Base-by-base conservation (phyloP, 1,284 basidiomycete genomes). In the Exobasidium rhododendri region DNA sequence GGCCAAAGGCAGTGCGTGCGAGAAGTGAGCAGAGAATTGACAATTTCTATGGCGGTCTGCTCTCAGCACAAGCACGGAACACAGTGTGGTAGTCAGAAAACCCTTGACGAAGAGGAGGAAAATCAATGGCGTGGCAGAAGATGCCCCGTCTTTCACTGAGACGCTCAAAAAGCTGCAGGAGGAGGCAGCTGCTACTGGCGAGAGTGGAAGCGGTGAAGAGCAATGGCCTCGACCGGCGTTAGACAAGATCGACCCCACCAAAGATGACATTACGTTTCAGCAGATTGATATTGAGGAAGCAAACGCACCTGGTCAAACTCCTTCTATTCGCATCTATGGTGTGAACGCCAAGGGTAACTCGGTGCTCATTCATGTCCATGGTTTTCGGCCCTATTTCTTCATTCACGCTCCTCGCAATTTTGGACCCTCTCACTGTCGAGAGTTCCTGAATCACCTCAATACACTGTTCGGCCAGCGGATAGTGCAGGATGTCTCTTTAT, bases 221-320 rank as follows among this genome's bases (percentile, higher is more conserved):
- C 44, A 63, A 10, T 77, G 75, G 75, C 68, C 69, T 2, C 68
- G 75, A 10, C 75, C 75, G 3, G 53, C 61, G 14, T 59, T 75
- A 26, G 57, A 64, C 2, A 61, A 63, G 1, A 55, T 77, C 44
- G 68, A 75, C 52, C 49, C 67, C 28, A 58, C 68, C 26, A 63
- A 52, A 7, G 67, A 74, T 35, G 43, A 44, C 28, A 63, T 77
- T 58, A 67, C 68, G 26, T 79, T 79, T 57, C 77, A 79, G 63
- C 77, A 79, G 62, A 78, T 79, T 57, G 77, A 79, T 51, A 73
- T 78, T 46, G 77, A 79, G 52, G 77, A 79, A 62, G 61, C 68
- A 24, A 70, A 70, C 49, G 56, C 63, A 28, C 64, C 74, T 4
- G 65, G 67, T 22, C 58, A 69, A 26, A 61, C 68, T 22, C 77